Evolutionary conservation across 805 yeast species (phyloP), one percentile per base, ranked within the genome.

Genomic region (Saccharomyces jurei): DNA sequence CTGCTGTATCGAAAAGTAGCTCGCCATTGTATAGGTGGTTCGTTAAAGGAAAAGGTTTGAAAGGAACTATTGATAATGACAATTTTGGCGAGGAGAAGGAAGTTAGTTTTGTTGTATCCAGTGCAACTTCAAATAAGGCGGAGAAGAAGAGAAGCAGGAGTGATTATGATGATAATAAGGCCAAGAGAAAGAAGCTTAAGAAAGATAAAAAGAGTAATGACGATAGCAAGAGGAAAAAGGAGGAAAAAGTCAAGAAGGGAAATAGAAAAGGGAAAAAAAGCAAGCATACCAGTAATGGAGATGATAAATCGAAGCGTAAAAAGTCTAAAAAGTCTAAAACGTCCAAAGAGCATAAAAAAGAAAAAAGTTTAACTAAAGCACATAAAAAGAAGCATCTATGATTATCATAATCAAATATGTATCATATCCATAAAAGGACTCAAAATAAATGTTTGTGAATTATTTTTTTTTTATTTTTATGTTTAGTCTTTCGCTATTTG

Each of bases 1-100:
- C 71, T 50, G 78, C 75, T 36, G 72, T 79, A 51, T 72, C 81
- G 2, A 78, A 78, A 62, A 72, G 77, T 1, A 74, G 74, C 32
- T 85, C 94, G 4, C 95, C 96, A 0, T 72, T 94, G 53, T 94
- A 92, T 64, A 73, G 81, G 56, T 83, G 86, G 88, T 92, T 92
- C 74, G 95, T 90, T 1, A 79, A 81, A 60, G 99, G 98, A 0
- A 92, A 87, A 60, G 86, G 94, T 1, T 71, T 92, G 54, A 78
- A 80, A 46, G 98, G 97, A 0, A 87, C 96, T 0, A 80, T 81
- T 4, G 84, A 80, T 1, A 67, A 69, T 4, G 84, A 80, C 1
- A 67, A 69, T 4, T 56, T 53, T 14, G 41, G 54, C 26, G 41
- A 32, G 41, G 52, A 53, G 50, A 46, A 52, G 48, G 51, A 47